Base-by-base conservation (phyloP, 164 flowering plant genomes). In the Euptelea pleiosperma region DNA sequence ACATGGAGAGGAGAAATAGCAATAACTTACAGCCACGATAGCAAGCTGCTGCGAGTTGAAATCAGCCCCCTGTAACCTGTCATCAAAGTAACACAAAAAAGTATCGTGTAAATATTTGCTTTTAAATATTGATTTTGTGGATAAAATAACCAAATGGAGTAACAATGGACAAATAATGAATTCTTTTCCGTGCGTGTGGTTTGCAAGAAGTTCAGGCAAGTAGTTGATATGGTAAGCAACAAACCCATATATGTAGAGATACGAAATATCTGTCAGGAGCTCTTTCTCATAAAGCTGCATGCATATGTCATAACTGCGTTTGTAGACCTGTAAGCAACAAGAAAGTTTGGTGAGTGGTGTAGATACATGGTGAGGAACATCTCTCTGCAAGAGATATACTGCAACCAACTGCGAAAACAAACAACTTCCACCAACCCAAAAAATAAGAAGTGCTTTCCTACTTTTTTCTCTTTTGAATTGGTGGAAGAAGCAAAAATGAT, bases 251-350 rank as follows among this genome's bases (percentile, higher is more conserved):
- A 89, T 76, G 53, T 82, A 28, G 43, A 86, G 95, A 64, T 79
- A 91, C 55, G 97, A 88, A 66, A 60, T 76, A 31, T 88, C 93
- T 18, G 91, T 86, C 65, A 86, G 53, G 34, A 91, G 81, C 70
- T 91, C 97, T 71, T 91, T 94, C 73, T 94, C 89, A 68, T 94
- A 94, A 36, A 94, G 83, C 61, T 85, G 89, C 78, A 78, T 76
- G 82, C 99, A 94, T 67, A 87, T 37, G 53, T 82, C 88, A 73
- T 68, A 82, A 69, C 99, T 91, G 59, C 96, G 91, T 70, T 85
- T 80, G 79, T 91, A 91, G 5, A 89, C 97, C 99, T 93, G 84
- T 18, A 40, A 65, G 48, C 57, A 67, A 63, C 6, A 61, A 61
- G 37, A 43, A 43, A 26, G 2, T 36, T 16, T n/a, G 45, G n/a